These are phyloP conservation scores for Ophiocordyceps australis DNA, from an alignment of 2,329 filamentous ascomycete genomes.

Conservation along the genomic window DNA sequence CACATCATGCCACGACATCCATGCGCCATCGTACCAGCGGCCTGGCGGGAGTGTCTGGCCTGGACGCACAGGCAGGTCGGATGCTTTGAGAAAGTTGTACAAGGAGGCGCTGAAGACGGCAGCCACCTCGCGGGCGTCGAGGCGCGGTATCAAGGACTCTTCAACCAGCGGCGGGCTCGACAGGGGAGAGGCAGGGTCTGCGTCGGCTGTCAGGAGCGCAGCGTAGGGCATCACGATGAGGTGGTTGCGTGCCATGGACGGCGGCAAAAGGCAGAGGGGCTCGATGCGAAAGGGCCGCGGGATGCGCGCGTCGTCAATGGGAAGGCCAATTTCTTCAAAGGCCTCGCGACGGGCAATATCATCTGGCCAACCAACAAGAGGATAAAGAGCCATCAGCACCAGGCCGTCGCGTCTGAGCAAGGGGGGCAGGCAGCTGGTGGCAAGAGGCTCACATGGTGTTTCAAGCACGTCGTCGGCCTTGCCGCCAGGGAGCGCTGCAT, in stretches of 20 bases:
- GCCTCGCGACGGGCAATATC: constrained; percentile 81
- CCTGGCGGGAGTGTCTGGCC: constrained; percentile 25
- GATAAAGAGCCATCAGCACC: no score
- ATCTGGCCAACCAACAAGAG: constrained; percentile 22
- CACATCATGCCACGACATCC: constrained; percentile 61
- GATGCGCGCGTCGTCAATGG: constrained; percentile 48
- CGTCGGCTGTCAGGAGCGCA: constrained; percentile 53
- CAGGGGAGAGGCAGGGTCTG: constrained; percentile 8
- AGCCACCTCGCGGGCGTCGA: constrained; percentile 82
- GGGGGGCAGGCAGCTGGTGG: neutral
- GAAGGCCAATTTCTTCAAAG: constrained; percentile 82
- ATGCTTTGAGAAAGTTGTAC: constrained; percentile 54
- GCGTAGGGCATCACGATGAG: constrained; percentile 61
- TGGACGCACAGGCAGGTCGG: constrained; percentile 31
- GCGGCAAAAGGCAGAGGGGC: constrained; percentile 70
- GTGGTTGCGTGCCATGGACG: constrained; percentile 54
- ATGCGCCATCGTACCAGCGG: constrained; percentile 71
- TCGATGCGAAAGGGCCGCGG: constrained; percentile 70
- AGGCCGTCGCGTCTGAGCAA: neutral
- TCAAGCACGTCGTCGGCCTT: constrained; percentile 41
- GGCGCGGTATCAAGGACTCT: constrained; percentile 55
- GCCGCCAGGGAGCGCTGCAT: constrained; percentile 74
- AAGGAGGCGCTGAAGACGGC: constrained; percentile 87
- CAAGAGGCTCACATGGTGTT: constrained; percentile 32
- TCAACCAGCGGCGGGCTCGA: constrained; percentile 31